Conservation (phyloP, 2,329 filamentous ascomycete species). For the Trichoderma oligosporum region DNA sequence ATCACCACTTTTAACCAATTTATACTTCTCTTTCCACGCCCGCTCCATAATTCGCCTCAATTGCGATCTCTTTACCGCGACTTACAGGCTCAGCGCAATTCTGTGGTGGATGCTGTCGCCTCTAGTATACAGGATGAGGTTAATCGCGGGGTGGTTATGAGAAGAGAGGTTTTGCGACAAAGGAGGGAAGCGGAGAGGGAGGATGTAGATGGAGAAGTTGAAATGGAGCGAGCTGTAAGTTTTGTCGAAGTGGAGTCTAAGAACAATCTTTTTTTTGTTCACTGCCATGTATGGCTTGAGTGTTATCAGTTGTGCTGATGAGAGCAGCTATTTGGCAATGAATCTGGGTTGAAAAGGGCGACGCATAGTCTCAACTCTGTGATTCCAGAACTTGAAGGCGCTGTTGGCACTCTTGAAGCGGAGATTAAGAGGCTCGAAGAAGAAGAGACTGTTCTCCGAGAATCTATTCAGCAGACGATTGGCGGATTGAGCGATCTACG, state of each 20-base stretch:
- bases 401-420: slow-evolving; percentile 60
- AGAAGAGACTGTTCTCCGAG: slow-evolving; percentile 58
- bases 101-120: slow-evolving; percentile 64
- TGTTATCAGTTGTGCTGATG: background rate
- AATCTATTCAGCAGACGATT: slow-evolving; percentile 61
- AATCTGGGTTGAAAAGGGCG: slow-evolving; percentile 42
- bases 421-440: slow-evolving; percentile 64
- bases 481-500: slow-evolving; percentile 76
- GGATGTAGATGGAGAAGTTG: slow-evolving; percentile 59
- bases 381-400: slow-evolving; percentile 64
- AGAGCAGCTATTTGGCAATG: slow-evolving; percentile 55
- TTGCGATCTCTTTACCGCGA: slow-evolving; percentile 73
- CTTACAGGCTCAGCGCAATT: slow-evolving; percentile 69
- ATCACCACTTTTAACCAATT: slow-evolving; percentile 73
- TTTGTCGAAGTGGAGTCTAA: background rate
- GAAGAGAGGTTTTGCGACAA: slow-evolving; percentile 53
- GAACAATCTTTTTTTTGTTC: background rate
- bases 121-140: slow-evolving; percentile 63
- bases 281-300: background rate
- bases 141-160: slow-evolving; percentile 55
- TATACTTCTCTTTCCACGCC: slow-evolving; percentile 68
- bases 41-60: slow-evolving; percentile 61
- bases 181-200: slow-evolving; percentile 51
- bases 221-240: slow-evolving; percentile 57
- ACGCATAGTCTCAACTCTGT: slow-evolving; percentile 62